phyloP scores from a whole-genome alignment of 2,329 filamentous ascomycete genomes.

The Byssothecium circinans region DNA sequence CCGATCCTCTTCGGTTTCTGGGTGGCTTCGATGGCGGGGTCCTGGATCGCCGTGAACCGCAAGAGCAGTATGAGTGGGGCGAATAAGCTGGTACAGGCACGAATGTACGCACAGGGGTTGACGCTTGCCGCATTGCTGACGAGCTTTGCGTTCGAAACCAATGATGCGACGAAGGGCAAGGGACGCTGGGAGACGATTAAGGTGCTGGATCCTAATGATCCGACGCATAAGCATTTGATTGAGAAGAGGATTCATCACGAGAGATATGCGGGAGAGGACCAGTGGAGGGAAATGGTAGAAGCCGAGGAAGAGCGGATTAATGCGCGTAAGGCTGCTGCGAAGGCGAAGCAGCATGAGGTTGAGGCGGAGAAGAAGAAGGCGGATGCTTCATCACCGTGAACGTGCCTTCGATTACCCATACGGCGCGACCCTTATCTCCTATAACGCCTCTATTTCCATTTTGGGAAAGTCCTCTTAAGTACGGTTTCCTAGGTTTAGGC shows the following conservation, averaged over 20 bases:
- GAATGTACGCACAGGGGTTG: conserved; percentile 89
- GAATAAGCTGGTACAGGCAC: conserved; percentile 92
- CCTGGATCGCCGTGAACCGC: conserved; percentile 74
- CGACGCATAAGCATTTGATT: conserved; percentile 77
- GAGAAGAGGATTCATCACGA: conserved; percentile 89
- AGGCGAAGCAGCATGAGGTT: conserved; percentile 19
- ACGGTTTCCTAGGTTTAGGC: too few species aligned
- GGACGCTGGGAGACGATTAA: conserved; percentile 84
- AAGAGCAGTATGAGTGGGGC: conserved; percentile 72
- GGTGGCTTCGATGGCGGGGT: conserved; percentile 76
- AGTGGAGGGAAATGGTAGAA: conserved; percentile 92
- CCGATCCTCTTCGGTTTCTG: conserved; percentile 80
- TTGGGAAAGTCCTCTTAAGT: too few species aligned
- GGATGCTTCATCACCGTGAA: neutral
- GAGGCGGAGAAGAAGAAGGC: conserved; percentile 28
- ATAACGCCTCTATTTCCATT: too few species aligned
- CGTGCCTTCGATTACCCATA: neutral
- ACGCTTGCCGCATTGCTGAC: conserved; percentile 83
- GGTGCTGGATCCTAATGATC: conserved; percentile 78
- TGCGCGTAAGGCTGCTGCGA: conserved; percentile 47
- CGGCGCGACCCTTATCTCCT: too few species aligned
- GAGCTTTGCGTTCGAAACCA: conserved; percentile 78
- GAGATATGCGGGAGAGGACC: conserved; percentile 82
- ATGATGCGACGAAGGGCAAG: conserved; percentile 73
- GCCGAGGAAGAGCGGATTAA: conserved; percentile 69